Percentiles rank a stretch among this genome's conserved stretches.
These are phyloP conservation scores for Chlorella sp. DNA, from an alignment of 139 green algal genomes.

Conservation along the genomic window DNA sequence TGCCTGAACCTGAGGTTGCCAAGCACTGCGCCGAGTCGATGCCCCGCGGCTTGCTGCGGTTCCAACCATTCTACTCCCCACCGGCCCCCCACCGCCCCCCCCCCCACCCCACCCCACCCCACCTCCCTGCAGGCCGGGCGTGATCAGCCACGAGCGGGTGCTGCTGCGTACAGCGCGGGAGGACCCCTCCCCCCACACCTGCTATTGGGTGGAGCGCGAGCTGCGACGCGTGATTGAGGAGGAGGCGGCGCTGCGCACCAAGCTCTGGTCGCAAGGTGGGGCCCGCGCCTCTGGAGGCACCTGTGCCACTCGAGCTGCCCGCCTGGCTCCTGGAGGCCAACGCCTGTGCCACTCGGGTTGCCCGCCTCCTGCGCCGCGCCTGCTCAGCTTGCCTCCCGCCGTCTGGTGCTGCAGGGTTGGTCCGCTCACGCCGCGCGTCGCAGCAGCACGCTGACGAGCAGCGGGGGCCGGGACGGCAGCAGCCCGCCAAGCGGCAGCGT, in stretches of 20 bases:
- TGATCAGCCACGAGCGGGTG: slow-evolving; percentile 24
- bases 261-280: slow-evolving; percentile 55
- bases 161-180: slow-evolving; percentile 21
- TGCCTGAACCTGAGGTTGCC: too few relatives aligned
- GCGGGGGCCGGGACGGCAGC: not conserved
- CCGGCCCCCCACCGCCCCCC: too few relatives aligned
- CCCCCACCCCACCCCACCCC: too few relatives aligned
- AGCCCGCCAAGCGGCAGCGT: not conserved
- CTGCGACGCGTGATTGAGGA: slow-evolving; percentile 56
- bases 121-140: slow-evolving; percentile 23
- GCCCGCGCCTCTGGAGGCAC: not conserved
- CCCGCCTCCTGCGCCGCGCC: not conserved
- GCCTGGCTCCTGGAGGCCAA: too few relatives aligned
- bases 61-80: too few relatives aligned
- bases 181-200: slow-evolving; percentile 7
- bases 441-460: not conserved
- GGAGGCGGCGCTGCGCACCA: slow-evolving; percentile 59
- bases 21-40: too few relatives aligned
- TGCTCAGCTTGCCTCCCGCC: not conserved
- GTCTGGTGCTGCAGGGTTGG: slow-evolving; percentile 2
- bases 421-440: not conserved
- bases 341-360: not conserved
- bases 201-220: slow-evolving; percentile 53
- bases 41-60: too few relatives aligned
- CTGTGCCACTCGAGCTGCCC: too few relatives aligned